These are phyloP conservation scores for Chalaropsis thielavioides DNA, from an alignment of 2,329 filamentous ascomycete genomes.

Conservation along the genomic window DNA sequence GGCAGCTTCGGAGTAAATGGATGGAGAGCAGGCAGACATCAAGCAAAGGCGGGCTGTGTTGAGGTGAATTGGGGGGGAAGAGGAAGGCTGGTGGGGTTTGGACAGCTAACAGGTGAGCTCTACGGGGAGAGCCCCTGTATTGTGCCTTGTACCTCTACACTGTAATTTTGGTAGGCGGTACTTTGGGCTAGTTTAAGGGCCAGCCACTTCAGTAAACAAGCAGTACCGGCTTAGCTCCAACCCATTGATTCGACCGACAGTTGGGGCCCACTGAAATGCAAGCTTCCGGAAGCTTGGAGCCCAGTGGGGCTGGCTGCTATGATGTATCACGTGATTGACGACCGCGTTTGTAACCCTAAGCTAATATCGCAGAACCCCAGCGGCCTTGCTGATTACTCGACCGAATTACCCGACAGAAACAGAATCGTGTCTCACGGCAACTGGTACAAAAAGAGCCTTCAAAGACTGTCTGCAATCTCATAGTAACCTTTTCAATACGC, in stretches of 20 bases:
- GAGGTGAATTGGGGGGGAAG: not conserved
- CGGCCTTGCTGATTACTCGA: not conserved
- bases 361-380: not conserved
- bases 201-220: not conserved
- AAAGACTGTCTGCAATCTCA: too few species aligned
- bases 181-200: not conserved
- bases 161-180: not conserved
- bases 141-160: not conserved
- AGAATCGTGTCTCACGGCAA: too few species aligned
- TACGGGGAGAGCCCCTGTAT: conserved; percentile 1
- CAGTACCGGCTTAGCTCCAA: not conserved
- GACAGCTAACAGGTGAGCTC: not conserved
- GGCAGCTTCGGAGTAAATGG: conserved; percentile 1
- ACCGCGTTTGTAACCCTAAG: not conserved
- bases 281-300: not conserved
- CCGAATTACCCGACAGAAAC: conserved; percentile 5
- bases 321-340: not conserved
- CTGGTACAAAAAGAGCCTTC: not conserved
- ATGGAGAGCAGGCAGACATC: not conserved
- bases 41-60: not conserved
- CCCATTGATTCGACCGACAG: not conserved
- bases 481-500: not conserved
- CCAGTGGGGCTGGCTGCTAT: not conserved
- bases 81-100: conserved; percentile 3
- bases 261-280: not conserved